phyloP scores from a whole-genome alignment of 495 filamentous ascomycete genomes.

The Annulohypoxylon bovei region DNA sequence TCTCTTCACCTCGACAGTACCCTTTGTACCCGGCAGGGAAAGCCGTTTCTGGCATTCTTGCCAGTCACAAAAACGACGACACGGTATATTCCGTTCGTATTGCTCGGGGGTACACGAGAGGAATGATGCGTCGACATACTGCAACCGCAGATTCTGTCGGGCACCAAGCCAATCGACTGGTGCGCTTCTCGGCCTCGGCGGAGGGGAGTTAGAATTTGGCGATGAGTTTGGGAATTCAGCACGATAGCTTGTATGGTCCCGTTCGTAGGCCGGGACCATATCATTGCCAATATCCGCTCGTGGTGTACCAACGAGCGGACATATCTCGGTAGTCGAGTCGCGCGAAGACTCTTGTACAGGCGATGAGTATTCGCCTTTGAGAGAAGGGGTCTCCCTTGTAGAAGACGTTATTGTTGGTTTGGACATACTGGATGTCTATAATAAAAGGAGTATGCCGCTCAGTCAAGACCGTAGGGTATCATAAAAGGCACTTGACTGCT shows the following conservation, averaged over 20 bases:
- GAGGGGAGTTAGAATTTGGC: background rate
- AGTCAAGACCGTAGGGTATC: background rate
- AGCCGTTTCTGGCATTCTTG: background rate
- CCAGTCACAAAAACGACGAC: background rate
- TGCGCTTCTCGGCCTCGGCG: background rate
- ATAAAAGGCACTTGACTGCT: background rate
- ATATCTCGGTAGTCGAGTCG: background rate
- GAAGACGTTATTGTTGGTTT: background rate
- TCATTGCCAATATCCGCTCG: too few relatives aligned
- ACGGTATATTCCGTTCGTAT: background rate
- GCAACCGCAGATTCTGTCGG: background rate
- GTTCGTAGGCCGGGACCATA: too few relatives aligned
- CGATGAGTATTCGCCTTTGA: background rate
- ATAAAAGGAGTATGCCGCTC: background rate
- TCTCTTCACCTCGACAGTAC: background rate
- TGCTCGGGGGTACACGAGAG: background rate
- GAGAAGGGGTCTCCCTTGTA: background rate
- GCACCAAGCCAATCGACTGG: background rate
- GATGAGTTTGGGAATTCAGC: background rate
- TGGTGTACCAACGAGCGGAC: too few relatives aligned
- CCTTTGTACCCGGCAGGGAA: background rate
- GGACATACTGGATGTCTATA: background rate
- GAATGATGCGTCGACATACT: background rate
- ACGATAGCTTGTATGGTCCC: too few relatives aligned
- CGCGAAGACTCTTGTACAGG: background rate